Percentiles rank a stretch among this genome's conserved stretches.
These are phyloP conservation scores for Lentinula aciculospora DNA, from an alignment of 768 basidiomycete genomes.

Conservation along the genomic window DNA sequence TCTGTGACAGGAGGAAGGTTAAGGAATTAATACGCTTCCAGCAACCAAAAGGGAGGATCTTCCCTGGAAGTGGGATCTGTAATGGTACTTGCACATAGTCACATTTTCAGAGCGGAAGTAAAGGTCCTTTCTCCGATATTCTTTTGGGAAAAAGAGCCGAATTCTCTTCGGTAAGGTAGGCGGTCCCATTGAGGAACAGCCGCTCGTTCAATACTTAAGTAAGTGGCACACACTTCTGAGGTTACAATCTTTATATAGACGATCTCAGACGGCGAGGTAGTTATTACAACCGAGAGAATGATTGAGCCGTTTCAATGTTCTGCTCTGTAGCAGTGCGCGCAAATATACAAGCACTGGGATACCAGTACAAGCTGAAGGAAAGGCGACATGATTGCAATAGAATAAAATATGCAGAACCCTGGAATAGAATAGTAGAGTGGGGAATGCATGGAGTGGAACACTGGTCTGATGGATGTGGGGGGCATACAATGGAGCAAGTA, in stretches of 20 bases:
- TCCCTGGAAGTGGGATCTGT: not conserved
- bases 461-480: not conserved
- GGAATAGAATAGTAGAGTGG: not conserved
- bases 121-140: not conserved
- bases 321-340: not conserved
- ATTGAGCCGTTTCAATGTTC: no score
- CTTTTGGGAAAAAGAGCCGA: not conserved
- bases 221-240: no score
- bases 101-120: not conserved
- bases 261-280: not conserved
- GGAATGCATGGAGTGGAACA: not conserved
- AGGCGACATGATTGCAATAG: not conserved
- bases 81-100: not conserved
- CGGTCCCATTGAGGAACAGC: no score
- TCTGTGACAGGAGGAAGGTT: not conserved
- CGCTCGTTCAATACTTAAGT: no score
- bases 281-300: not conserved
- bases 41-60: not conserved
- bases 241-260: no score
- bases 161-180: not conserved
- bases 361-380: not conserved
- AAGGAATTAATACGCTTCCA: not conserved
- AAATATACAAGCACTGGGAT: not conserved
- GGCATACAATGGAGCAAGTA: not conserved
- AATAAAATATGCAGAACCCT: not conserved